phyloP scores from a whole-genome alignment of 1,284 basidiomycete species.

The Stygiomarasmius scandens region DNA sequence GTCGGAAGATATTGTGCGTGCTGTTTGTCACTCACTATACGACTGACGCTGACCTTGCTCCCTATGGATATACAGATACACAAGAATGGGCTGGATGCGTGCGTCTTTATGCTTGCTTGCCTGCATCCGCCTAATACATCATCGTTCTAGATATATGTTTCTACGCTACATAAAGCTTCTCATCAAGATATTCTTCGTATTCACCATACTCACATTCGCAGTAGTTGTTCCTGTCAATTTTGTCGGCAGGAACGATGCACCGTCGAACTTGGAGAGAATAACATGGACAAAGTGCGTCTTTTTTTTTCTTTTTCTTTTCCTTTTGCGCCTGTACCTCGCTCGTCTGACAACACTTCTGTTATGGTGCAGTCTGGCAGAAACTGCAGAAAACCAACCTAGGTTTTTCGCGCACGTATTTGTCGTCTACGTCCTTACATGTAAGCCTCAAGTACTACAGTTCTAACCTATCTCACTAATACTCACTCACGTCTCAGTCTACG shows the following conservation, averaged over 20 bases:
- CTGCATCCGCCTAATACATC: too few relatives aligned
- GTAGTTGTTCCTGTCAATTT: slow-evolving; percentile 66
- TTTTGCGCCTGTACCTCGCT: too few relatives aligned
- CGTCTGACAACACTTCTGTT: too few relatives aligned
- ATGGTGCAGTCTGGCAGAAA: slow-evolving; percentile 38
- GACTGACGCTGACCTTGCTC: too few relatives aligned
- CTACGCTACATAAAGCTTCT: slow-evolving; percentile 65
- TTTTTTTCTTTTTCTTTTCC: not conserved
- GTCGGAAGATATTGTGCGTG: slow-evolving; percentile 46
- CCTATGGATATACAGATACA: slow-evolving; percentile 44
- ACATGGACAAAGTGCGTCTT: slow-evolving; percentile 50
- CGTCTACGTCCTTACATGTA: slow-evolving; percentile 50
- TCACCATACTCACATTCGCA: slow-evolving; percentile 61
- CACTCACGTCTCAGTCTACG: too few relatives aligned
- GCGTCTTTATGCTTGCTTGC: too few relatives aligned
- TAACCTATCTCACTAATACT: too few relatives aligned
- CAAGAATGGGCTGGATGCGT: slow-evolving; percentile 75
- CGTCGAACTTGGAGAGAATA: slow-evolving; percentile 39
- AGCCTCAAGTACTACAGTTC: too few relatives aligned
- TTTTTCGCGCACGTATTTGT: slow-evolving; percentile 51
- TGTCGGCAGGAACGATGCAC: slow-evolving; percentile 41
- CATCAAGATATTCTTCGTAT: slow-evolving; percentile 66
- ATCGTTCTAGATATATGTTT: slow-evolving; percentile 61
- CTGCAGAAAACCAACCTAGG: slow-evolving; percentile 37
- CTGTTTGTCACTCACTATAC: not conserved